phyloP scores from a whole-genome alignment of 2,329 filamentous ascomycete species.

The Aspergillus sp. region DNA sequence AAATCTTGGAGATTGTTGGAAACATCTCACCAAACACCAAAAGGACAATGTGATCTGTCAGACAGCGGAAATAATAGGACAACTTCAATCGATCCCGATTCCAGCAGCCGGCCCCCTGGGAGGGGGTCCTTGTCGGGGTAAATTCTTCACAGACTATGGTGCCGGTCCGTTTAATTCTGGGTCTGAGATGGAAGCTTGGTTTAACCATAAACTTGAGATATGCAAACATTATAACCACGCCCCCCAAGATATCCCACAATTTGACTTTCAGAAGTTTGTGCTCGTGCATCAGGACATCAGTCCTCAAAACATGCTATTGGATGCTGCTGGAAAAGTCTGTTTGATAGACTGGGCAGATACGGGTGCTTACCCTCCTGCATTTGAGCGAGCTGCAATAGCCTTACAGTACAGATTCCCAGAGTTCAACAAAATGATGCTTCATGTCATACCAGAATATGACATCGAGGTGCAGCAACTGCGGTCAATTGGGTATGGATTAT shows the following conservation, averaged over 20 bases:
- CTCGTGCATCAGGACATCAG: conserved; percentile 9
- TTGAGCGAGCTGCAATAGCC: conserved; percentile 4
- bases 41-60: conserved; percentile 11
- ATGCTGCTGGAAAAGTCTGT: conserved; percentile 5
- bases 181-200: conserved; percentile 12
- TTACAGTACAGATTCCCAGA: conserved; percentile 8
- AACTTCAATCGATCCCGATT: conserved; percentile 9
- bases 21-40: conserved; percentile 5
- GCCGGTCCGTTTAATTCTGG: conserved; percentile 10
- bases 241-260: conserved; percentile 9
- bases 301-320: conserved; percentile 11
- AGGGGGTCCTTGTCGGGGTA: conserved; percentile 9
- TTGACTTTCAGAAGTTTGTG: conserved; percentile 10
- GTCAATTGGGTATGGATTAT: conserved; percentile 13
- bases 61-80: conserved; percentile 9
- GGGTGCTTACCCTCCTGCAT: conserved; percentile 14
- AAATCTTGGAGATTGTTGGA: conserved; percentile 15
- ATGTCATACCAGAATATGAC: conserved; percentile 7
- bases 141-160: conserved; percentile 13
- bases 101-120: conserved; percentile 11
- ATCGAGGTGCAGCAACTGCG: conserved; percentile 9
- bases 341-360: conserved; percentile 10
- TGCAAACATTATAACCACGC: conserved; percentile 5
- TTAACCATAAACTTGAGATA: conserved; percentile 19
- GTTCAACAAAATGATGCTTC: conserved; percentile 10